Evolutionary conservation across 139 green algal species (phyloP).

Genomic region (Desmodesmus armatus): DNA sequence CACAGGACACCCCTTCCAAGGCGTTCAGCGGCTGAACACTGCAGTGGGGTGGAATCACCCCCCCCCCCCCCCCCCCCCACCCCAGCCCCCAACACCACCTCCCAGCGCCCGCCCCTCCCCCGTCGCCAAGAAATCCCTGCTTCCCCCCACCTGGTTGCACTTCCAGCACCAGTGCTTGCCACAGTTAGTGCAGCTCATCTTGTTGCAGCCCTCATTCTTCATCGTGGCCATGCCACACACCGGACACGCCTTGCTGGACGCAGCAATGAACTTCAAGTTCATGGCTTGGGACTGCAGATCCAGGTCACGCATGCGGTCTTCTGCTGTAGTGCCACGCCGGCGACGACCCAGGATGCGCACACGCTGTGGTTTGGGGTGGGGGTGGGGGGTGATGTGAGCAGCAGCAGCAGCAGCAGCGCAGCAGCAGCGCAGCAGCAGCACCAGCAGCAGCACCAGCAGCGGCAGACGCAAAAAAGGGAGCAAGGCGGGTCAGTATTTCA

Average conservation of each 20-base stretch:
- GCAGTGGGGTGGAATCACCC: no score
- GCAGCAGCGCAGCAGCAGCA: background rate
- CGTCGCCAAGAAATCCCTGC: no score
- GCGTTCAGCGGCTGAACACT: no score
- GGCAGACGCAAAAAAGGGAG: no score
- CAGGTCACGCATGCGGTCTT: background rate
- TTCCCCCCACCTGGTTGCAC: constrained; percentile 37
- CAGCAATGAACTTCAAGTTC: constrained; percentile 11
- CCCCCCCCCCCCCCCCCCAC: no score
- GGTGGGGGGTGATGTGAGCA: no score
- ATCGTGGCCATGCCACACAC: constrained; percentile 74
- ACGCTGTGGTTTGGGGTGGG: constrained; percentile 7
- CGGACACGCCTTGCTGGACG: constrained; percentile 70
- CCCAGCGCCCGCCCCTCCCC: no score
- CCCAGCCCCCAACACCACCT: no score
- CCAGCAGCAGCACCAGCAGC: no score
- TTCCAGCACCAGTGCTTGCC: constrained; percentile 51
- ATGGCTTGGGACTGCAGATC: constrained; percentile 21
- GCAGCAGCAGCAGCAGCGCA: background rate
- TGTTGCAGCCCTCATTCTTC: constrained; percentile 89
- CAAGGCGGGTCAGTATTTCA: background rate
- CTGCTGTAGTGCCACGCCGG: background rate
- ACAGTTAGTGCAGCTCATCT: constrained; percentile 87
- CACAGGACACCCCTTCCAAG: constrained; percentile 69
- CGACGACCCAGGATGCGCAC: constrained; percentile 36